Evolutionary conservation across 441 rosid genomes (phyloP).

Genomic region (Corymbia calophylla): DNA sequence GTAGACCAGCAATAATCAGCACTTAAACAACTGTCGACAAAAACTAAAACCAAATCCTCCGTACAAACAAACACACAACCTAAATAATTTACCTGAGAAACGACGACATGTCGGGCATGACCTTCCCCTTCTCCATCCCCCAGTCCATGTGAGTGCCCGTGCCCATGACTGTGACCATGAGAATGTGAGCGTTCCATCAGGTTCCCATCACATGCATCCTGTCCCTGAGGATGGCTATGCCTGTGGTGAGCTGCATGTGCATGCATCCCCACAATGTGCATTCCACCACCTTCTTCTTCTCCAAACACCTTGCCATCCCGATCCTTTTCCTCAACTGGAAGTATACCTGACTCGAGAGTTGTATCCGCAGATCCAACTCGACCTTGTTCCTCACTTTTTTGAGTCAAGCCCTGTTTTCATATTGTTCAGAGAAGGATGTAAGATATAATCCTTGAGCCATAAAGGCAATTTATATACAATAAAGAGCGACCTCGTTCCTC

Average conservation of each 20-base stretch:
- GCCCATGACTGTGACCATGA: slow-evolving; percentile 6
- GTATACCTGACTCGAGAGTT: slow-evolving; percentile 26
- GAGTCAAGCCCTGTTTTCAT: slow-evolving; percentile 28
- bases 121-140: slow-evolving; percentile 38
- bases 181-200: slow-evolving; percentile 2
- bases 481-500: slow-evolving; percentile 23
- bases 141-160: slow-evolving; percentile 20
- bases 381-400: slow-evolving; percentile 26
- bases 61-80: neutral
- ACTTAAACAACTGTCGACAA: neutral
- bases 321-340: slow-evolving; percentile 14
- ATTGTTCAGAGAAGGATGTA: neutral
- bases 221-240: slow-evolving; percentile 60
- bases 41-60: neutral
- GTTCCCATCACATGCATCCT: slow-evolving; percentile 54
- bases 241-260: slow-evolving; percentile 89
- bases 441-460: neutral
- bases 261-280: slow-evolving; percentile 90
- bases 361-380: slow-evolving; percentile 27
- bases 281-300: slow-evolving; percentile 69
- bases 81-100: slow-evolving; percentile 57
- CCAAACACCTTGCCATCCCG: slow-evolving; percentile 54
- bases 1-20: neutral
- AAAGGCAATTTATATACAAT: neutral
- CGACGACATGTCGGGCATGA: slow-evolving; percentile 71